Evolutionary conservation across 352 stramenopile species (phyloP).

Genomic region (Plasmopara muralis): DNA sequence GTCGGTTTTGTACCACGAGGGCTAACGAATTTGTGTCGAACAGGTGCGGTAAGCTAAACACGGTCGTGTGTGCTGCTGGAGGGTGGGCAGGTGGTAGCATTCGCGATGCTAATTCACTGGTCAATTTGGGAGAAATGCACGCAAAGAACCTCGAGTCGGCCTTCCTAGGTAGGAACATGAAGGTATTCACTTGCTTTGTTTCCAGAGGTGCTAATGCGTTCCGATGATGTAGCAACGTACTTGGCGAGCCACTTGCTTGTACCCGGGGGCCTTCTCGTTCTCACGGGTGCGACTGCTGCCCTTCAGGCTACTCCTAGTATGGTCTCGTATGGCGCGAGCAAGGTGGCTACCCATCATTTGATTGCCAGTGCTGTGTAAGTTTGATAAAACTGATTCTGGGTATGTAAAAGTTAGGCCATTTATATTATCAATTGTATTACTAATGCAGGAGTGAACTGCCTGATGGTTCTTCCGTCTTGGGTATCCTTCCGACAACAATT

Average conservation of each 20-base stretch:
- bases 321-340: conserved; percentile 85
- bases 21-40: conserved; percentile 1
- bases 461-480: conserved; percentile 41
- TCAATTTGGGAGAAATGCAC: conserved; percentile 65
- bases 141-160: conserved; percentile 77
- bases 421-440: background rate
- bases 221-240: conserved; percentile 53
- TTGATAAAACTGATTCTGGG: background rate
- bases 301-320: conserved; percentile 73
- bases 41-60: conserved; percentile 57
- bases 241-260: conserved; percentile 62
- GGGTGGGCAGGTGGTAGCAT: conserved; percentile 78
- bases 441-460: conserved; percentile 48
- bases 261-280: conserved; percentile 62
- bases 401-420: no score
- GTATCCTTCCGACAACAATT: conserved; percentile 73
- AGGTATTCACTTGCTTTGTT: background rate
- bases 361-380: conserved; percentile 76
- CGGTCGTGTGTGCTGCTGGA: conserved; percentile 72
- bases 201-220: background rate
- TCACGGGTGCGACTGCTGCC: conserved; percentile 79
- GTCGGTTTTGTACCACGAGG: background rate
- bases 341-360: conserved; percentile 86
- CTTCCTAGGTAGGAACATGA: conserved; percentile 39
- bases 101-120: conserved; percentile 50